A percentile compares a stretch with the other conserved stretches of the same genome.
These are phyloP conservation scores for Boletus tomentosulus DNA, from an alignment of 768 basidiomycete species.

Conservation along the genomic window DNA sequence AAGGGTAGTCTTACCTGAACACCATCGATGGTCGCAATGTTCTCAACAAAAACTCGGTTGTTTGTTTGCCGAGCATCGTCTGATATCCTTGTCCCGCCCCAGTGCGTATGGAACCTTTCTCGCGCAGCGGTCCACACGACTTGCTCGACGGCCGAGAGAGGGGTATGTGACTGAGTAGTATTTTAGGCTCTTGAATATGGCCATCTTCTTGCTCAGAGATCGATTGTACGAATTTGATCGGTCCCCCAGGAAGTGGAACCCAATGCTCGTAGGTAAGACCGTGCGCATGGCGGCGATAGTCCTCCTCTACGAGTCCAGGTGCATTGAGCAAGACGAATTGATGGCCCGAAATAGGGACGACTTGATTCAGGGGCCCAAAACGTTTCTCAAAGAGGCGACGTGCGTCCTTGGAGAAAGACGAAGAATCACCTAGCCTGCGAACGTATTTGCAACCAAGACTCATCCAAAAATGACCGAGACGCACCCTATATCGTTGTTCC, in stretches of 20 bases:
- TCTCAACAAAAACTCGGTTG: constrained; percentile 67
- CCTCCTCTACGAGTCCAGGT: constrained; percentile 79
- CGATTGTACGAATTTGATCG: constrained; percentile 57
- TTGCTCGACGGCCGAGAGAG: constrained; percentile 71
- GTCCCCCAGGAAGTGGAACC: constrained; percentile 48
- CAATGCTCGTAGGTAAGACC: constrained; percentile 51
- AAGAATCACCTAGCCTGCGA: constrained; percentile 51
- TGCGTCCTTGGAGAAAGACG: constrained; percentile 48
- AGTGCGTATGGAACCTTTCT: constrained; percentile 64
- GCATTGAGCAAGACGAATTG: constrained; percentile 71
- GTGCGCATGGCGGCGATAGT: constrained; percentile 58
- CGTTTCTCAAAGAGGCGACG: constrained; percentile 53
- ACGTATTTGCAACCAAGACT: neutral
- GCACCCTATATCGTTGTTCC: constrained; percentile 79
- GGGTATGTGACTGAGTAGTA: constrained; percentile 86
- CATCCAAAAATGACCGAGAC: constrained; percentile 16
- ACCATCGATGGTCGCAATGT: constrained; percentile 61
- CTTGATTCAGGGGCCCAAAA: constrained; percentile 69
- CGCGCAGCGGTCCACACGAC: constrained; percentile 72
- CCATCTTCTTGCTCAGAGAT: constrained; percentile 32
- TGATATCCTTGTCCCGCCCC: constrained; percentile 82
- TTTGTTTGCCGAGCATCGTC: constrained; percentile 76
- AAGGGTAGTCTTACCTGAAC: constrained; percentile 54
- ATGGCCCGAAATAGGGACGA: constrained; percentile 61
- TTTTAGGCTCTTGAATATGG: constrained; percentile 25